Conservation (phyloP, 257 asterid genomes). For the Nicotiana undulata region DNA sequence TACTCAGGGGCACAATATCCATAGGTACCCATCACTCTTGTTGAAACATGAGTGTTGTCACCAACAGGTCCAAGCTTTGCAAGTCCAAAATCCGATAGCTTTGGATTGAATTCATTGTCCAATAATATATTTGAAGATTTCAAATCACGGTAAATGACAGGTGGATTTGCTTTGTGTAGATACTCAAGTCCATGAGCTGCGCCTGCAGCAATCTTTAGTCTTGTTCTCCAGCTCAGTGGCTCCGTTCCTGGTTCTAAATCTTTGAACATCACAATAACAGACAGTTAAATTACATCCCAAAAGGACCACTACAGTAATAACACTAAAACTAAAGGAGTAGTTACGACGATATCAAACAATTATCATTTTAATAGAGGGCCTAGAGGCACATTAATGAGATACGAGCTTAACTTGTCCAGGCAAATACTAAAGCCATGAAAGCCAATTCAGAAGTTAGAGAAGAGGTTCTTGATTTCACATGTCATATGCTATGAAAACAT, state of each 20-base stretch:
- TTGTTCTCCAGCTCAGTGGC: slow-evolving; percentile 71
- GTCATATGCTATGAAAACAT: neutral
- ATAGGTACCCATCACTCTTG: slow-evolving; percentile 89
- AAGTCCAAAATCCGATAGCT: slow-evolving; percentile 86
- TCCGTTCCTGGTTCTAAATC: slow-evolving; percentile 39
- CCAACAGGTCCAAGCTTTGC: slow-evolving; percentile 93
- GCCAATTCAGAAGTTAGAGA: neutral
- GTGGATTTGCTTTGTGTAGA: slow-evolving; percentile 84
- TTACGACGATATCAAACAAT: neutral
- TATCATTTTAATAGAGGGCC: no score
- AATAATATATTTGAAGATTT: slow-evolving; percentile 77
- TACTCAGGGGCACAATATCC: slow-evolving; percentile 95
- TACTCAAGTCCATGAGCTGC: slow-evolving; percentile 84
- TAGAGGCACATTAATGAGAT: neutral
- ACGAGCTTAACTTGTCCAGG: neutral
- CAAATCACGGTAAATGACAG: slow-evolving; percentile 78
- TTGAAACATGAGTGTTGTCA: slow-evolving; percentile 85
- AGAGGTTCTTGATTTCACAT: neutral
- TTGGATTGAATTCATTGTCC: slow-evolving; percentile 68
- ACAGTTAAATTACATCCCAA: neutral
- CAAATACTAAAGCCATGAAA: neutral
- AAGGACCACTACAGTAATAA: neutral
- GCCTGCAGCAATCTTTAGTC: slow-evolving; percentile 74
- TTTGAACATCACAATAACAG: slow-evolving; percentile 1
- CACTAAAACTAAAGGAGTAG: neutral